Conservation (phyloP, 163 green algal genomes). For the Scenedesmus sp. region DNA sequence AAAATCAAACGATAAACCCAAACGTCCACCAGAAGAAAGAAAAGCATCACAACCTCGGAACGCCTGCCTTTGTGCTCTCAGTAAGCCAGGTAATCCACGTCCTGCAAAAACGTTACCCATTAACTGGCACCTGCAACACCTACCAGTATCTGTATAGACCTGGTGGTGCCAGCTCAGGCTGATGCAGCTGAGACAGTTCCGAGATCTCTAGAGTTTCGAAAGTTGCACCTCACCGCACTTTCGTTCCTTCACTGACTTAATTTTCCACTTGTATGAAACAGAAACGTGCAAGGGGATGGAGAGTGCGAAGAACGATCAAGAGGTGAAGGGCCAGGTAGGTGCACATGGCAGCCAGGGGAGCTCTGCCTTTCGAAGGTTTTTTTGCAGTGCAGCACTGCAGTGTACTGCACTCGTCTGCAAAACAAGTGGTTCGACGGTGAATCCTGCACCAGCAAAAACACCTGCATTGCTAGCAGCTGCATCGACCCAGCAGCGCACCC, state of each 20-base stretch:
- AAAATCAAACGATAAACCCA: no score
- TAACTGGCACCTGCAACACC: not conserved
- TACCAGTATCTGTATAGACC: not conserved
- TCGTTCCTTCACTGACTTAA: no score
- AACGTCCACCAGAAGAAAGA: no score
- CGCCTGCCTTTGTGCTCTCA: not conserved
- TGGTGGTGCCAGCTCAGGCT: not conserved
- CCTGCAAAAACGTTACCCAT: not conserved
- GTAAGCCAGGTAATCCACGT: not conserved
- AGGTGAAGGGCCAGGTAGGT: slow-evolving; percentile 27
- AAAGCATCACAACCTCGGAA: not conserved
- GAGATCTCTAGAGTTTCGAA: not conserved
- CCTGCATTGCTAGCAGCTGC: no score
- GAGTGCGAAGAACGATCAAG: not conserved
- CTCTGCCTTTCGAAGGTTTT: not conserved
- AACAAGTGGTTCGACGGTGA: no score
- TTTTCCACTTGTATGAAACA: no score
- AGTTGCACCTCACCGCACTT: no score
- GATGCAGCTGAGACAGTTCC: not conserved
- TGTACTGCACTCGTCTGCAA: not conserved
- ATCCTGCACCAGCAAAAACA: no score
- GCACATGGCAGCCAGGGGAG: not conserved
- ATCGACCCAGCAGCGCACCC: not conserved
- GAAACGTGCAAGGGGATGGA: not conserved
- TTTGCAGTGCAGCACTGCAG: not conserved